phyloP scores from a whole-genome alignment of 1,284 basidiomycete species.

The Tausonia pullulans region DNA sequence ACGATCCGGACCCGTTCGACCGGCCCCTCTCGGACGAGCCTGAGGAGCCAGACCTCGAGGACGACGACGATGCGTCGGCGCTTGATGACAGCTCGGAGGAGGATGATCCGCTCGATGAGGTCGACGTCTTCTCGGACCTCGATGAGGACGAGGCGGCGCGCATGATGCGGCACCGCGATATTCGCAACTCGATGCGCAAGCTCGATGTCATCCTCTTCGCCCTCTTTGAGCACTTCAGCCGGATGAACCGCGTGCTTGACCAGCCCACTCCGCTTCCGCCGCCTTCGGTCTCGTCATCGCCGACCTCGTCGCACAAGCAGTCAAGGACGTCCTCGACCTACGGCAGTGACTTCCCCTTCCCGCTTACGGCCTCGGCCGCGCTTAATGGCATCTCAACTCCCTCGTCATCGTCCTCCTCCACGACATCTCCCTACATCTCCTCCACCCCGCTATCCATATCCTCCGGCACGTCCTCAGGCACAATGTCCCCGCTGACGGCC shows the following conservation, averaged over 20 bases:
- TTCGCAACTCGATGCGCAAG: constrained; percentile 42
- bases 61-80: constrained; percentile 45
- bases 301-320: constrained; percentile 16
- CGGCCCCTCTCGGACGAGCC: constrained; percentile 48
- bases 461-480: constrained; percentile 22
- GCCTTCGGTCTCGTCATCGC: constrained; percentile 21
- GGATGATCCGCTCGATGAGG: constrained; percentile 37
- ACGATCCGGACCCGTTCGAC: constrained; percentile 69
- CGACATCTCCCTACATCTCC: constrained; percentile 15
- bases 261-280: not conserved
- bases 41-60: constrained; percentile 35
- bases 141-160: constrained; percentile 46
- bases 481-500: constrained; percentile 15
- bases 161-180: constrained; percentile 27
- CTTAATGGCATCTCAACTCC: not conserved
- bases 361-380: constrained; percentile 4
- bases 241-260: constrained; percentile 19
- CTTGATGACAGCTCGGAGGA: constrained; percentile 36
- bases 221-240: constrained; percentile 66
- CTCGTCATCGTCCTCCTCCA: constrained; percentile 24
- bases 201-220: constrained; percentile 78
- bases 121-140: constrained; percentile 42
- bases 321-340: not conserved
- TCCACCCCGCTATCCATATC: constrained; percentile 21
- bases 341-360: not conserved